phyloP scores from a whole-genome alignment of 768 basidiomycete species.

The Myochromella boudieri region DNA sequence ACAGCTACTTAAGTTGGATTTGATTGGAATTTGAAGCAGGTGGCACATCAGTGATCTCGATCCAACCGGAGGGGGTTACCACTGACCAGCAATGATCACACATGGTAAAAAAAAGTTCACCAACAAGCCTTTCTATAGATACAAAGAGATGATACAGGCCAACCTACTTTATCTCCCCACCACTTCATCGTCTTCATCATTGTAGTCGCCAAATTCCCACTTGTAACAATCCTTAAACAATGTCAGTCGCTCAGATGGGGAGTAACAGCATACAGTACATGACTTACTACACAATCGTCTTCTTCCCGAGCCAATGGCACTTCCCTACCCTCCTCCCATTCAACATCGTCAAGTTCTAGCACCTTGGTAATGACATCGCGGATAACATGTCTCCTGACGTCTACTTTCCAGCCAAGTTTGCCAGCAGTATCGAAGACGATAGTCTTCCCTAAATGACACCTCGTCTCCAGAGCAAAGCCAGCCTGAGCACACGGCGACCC shows the following conservation, averaged over 20 bases:
- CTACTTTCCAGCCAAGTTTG: conserved; percentile 78
- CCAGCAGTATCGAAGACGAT: conserved; percentile 87
- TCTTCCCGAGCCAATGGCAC: conserved; percentile 25
- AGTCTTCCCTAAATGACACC: conserved; percentile 88
- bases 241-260: not conserved
- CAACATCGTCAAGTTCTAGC: conserved; percentile 46
- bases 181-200: conserved; percentile 4
- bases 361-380: conserved; percentile 64
- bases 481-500: conserved; percentile 75
- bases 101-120: too few relatives aligned
- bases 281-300: conserved; percentile 15
- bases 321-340: conserved; percentile 48
- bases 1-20: too few relatives aligned
- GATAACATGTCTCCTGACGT: conserved; percentile 77
- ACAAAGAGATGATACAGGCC: too few relatives aligned
- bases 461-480: conserved; percentile 86
- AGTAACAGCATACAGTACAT: not conserved
- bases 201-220: conserved; percentile 16
- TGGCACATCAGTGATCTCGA: too few relatives aligned
- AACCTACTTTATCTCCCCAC: too few relatives aligned
- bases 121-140: too few relatives aligned
- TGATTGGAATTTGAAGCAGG: too few relatives aligned
- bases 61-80: too few relatives aligned
- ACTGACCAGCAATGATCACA: too few relatives aligned
- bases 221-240: conserved; percentile 13